phyloP scores from a whole-genome alignment of 1,284 basidiomycete genomes.

The Grifola frondosa region DNA sequence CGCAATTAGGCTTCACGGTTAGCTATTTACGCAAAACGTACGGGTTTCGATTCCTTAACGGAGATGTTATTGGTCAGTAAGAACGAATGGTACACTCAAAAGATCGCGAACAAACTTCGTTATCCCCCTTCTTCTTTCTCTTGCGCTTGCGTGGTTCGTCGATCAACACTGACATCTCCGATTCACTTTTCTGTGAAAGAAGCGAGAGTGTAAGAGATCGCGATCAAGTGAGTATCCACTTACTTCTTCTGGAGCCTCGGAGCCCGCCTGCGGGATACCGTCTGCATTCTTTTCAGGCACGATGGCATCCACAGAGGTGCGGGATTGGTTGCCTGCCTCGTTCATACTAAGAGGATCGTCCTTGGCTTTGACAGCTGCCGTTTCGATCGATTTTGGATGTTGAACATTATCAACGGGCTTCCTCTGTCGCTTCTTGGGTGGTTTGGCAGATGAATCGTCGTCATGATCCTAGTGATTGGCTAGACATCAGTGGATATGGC shows the following conservation, averaged over 20 bases:
- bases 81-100: background rate
- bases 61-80: no score
- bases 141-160: conserved; percentile 51
- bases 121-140: conserved; percentile 35
- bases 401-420: conserved; percentile 4
- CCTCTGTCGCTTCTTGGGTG: conserved; percentile 22
- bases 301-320: background rate
- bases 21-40: background rate
- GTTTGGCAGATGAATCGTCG: conserved; percentile 7
- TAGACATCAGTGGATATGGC: background rate
- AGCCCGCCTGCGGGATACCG: no score
- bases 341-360: background rate
- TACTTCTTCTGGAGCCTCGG: no score
- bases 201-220: background rate
- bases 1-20: background rate
- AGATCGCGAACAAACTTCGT: conserved; percentile 19
- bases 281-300: no score
- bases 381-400: background rate
- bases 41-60: no score
- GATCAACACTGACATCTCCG: conserved; percentile 58
- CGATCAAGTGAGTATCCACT: no score
- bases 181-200: conserved; percentile 46
- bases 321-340: background rate
- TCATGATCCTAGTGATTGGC: conserved; percentile 6
- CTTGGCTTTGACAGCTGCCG: conserved; percentile 1